Conservation (phyloP, 169 alveolate species). For the Plasmodium inui region DNA sequence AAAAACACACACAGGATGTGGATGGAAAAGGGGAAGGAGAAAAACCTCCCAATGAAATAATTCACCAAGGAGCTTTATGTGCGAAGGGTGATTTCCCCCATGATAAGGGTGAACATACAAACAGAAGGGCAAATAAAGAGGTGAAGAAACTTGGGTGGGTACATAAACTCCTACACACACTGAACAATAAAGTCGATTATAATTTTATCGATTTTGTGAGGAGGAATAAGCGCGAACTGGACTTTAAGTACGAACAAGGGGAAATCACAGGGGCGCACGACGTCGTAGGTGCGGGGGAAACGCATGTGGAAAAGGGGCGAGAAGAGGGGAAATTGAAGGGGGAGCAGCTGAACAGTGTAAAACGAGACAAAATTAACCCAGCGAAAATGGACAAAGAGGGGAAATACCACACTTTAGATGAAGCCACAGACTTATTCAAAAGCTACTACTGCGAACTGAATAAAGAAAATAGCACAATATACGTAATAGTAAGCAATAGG, state of each 20-base stretch:
- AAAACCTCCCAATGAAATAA: neutral
- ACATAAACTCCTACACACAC: neutral
- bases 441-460: conserved; percentile 23
- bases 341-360: neutral
- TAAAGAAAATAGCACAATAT: conserved; percentile 27
- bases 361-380: neutral
- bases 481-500: conserved; percentile 49
- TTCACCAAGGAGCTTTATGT: neutral
- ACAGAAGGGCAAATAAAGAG: neutral
- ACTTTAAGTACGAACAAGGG: conserved; percentile 14
- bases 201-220: conserved; percentile 50
- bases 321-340: neutral
- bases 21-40: neutral
- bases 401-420: neutral
- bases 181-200: conserved; percentile 25
- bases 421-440: conserved; percentile 8
- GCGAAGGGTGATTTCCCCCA: neutral
- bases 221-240: conserved; percentile 14
- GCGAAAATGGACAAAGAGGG: neutral
- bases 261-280: neutral
- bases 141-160: conserved; percentile 18
- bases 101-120: neutral
- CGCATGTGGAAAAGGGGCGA: neutral
- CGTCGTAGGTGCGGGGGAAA: neutral
- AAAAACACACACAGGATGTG: neutral